Evolutionary conservation across 805 yeast genomes (phyloP).

Genomic region (Pichia exigua): DNA sequence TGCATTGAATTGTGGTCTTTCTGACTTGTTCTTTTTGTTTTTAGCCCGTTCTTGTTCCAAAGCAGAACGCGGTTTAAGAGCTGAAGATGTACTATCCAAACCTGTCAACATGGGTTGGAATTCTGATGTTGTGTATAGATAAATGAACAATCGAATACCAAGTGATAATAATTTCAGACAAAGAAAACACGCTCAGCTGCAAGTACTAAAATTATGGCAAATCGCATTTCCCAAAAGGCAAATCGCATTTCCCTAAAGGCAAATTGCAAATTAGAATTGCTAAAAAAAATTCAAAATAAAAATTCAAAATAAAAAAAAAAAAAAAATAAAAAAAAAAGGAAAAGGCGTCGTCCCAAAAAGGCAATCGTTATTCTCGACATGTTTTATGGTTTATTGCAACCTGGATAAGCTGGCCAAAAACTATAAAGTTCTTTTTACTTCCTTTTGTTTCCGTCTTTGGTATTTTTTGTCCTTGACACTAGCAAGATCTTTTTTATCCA

Average conservation of each 20-base stretch:
- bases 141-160: too few relatives aligned
- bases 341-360: not conserved
- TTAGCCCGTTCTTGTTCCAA: not conserved
- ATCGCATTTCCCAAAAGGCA: not conserved
- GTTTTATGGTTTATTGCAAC: not conserved
- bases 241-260: too few relatives aligned
- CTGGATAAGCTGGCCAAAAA: not conserved
- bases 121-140: not conserved
- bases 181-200: not conserved
- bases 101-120: not conserved
- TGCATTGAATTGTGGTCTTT: constrained; percentile 14
- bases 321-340: not conserved
- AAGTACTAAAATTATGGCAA: not conserved
- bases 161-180: not conserved
- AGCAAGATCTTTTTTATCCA: not conserved
- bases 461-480: not conserved
- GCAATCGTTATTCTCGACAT: not conserved
- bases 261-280: too few relatives aligned
- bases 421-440: not conserved
- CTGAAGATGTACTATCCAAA: not conserved
- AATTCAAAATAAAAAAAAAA: too few relatives aligned
- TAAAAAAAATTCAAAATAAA: too few relatives aligned
- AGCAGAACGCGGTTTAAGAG: not conserved
- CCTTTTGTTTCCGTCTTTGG: not conserved
- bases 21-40: not conserved